Evolutionary conservation across 2,329 filamentous ascomycete species (phyloP).

Genomic region (Ceratocystis eucalypticola): DNA sequence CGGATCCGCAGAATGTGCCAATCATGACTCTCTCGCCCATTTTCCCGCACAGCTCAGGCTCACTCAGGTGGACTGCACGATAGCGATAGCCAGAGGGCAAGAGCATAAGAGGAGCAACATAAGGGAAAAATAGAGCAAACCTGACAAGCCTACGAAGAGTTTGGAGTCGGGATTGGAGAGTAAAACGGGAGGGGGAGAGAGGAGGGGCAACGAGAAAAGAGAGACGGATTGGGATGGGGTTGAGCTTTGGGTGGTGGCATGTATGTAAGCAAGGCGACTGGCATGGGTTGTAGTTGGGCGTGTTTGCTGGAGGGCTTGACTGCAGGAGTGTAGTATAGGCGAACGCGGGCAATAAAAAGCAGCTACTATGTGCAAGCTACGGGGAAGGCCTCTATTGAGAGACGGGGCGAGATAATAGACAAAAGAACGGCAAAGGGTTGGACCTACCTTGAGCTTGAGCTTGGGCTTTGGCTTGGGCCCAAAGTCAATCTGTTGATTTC

Average conservation of each 20-base stretch:
- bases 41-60: background rate
- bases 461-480: background rate
- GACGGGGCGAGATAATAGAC: background rate
- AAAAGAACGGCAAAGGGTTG: background rate
- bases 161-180: background rate
- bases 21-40: background rate
- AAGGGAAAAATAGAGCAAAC: background rate
- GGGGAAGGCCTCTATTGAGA: background rate
- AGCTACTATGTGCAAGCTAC: too few relatives aligned
- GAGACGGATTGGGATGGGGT: background rate
- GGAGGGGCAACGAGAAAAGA: background rate
- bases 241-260: background rate
- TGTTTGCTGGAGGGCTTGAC: background rate
- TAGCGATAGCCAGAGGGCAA: background rate
- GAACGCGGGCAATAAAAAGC: too few relatives aligned
- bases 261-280: background rate
- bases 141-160: background rate
- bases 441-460: background rate
- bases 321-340: background rate
- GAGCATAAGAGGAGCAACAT: background rate
- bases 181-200: background rate
- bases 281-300: too few relatives aligned
- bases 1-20: slow-evolving; percentile 5
- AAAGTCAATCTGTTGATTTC: background rate
- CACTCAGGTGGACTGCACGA: background rate